phyloP scores from a whole-genome alignment of 2,329 filamentous ascomycete species.

The Phyllosticta capitalensis region DNA sequence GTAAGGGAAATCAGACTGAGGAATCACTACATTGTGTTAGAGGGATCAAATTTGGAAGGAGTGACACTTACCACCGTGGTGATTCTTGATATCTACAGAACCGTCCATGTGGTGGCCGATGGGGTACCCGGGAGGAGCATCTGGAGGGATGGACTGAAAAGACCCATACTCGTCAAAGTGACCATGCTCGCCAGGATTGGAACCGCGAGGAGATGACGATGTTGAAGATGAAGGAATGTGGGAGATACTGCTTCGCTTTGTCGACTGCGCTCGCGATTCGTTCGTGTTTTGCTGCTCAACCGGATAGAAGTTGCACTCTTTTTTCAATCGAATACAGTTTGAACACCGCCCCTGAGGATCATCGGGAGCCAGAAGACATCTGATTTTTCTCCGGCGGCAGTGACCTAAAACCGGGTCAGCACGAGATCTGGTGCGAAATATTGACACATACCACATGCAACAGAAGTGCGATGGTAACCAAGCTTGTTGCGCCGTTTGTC shows the following conservation, averaged over 20 bases:
- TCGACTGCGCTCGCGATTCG: conserved; percentile 36
- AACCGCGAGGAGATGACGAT: conserved; percentile 38
- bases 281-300: conserved; percentile 65
- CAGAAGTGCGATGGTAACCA: conserved; percentile 88
- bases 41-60: not conserved
- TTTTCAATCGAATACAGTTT: conserved; percentile 90
- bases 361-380: conserved; percentile 68
- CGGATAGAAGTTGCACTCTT: conserved; percentile 85
- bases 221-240: conserved; percentile 36
- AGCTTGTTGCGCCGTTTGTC: conserved; percentile 80
- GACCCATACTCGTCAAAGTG: conserved; percentile 22
- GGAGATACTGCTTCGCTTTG: conserved; percentile 35
- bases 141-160: conserved; percentile 11
- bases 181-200: conserved; percentile 19
- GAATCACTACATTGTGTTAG: conserved; percentile 17
- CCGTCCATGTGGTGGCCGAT: conserved; percentile 11
- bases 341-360: conserved; percentile 70
- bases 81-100: conserved; percentile 18
- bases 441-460: conserved; percentile 76
- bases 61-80: conserved; percentile 22
- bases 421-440: conserved; percentile 7
- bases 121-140: conserved; percentile 16
- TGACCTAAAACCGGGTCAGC: conserved; percentile 50
- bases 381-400: conserved; percentile 86
- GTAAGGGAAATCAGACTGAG: conserved; percentile 27